Evolutionary conservation across 768 basidiomycete species (phyloP), one percentile per base, ranked within the genome.

Genomic region (Asterophora lycoperdoides): DNA sequence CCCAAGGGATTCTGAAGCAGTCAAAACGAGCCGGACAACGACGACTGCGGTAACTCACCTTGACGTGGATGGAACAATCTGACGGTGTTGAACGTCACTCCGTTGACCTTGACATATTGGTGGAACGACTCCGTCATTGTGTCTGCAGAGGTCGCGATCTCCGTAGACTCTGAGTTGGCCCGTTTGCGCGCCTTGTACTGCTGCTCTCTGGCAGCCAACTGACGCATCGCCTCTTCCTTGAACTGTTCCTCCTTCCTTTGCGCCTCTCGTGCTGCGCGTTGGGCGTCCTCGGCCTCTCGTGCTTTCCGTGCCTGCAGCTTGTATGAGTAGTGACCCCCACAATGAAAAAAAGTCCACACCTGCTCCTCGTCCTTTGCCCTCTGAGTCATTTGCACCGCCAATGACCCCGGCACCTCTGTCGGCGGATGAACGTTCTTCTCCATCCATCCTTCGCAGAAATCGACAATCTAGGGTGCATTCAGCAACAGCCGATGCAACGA

Each of bases 341-440:
- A 29, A 2, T 38, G 26, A 37, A 28, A 17, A n/a, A 46, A 41
- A 14, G 28, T 5, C 61, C 76, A 44, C 43, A 84, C 88, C 56
- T 70, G 72, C 57, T 89, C 83, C 63, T 84, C 81, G 42, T 87
- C 83, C 53, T 71, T 67, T 0, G 87, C 87, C 26, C 90, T 78
- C 53, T 75, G 78, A 39, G 72, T 83, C 90, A 92, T 91, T 62
- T 91, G 78, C 4, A 79, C 71, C 9, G 89, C 89, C 4, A 93
- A 74, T 0, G 90, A 92, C 13, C 83, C 85, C 10, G 72, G 69
- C 7, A 72, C 75, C 62, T 88, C 84, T 6, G 71, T 69, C 2
- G 77, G 74, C 1, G 81, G 83, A 17, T 67, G 67, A 39, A 87
- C 69, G 50, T 83, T 76, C 19, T 68, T 67, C 13, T 69, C 66